Evolutionary conservation across 345 rosid species (phyloP).

Genomic region (Camelina hispida): DNA sequence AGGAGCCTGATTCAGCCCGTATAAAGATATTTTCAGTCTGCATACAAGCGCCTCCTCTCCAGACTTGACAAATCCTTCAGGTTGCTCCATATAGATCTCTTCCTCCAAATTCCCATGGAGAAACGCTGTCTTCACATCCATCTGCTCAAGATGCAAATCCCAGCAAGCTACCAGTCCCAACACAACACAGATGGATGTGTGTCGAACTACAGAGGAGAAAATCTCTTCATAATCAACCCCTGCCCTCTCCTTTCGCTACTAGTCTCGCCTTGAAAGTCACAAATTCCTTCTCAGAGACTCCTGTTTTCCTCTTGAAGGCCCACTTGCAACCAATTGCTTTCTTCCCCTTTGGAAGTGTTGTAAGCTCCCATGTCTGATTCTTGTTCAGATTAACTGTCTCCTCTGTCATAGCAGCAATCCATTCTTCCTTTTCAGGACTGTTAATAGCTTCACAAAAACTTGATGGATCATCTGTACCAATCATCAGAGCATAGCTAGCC

Average conservation of each 20-base stretch:
- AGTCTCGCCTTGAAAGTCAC: background rate
- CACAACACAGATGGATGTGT: background rate
- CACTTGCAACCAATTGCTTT: background rate
- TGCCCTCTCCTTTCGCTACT: background rate
- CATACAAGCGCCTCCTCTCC: background rate
- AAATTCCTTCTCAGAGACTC: background rate
- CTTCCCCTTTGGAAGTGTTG: background rate
- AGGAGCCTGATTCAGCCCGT: background rate
- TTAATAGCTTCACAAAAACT: background rate
- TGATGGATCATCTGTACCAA: background rate
- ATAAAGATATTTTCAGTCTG: background rate
- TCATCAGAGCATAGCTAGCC: background rate
- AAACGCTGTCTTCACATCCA: background rate
- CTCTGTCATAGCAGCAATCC: background rate
- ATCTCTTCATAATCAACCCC: conserved; percentile 5
- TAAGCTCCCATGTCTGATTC: conserved; percentile 5
- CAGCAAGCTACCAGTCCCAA: background rate
- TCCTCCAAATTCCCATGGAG: background rate
- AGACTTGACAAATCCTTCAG: background rate
- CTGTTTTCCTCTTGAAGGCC: background rate
- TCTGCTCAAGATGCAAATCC: background rate
- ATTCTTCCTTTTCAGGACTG: background rate
- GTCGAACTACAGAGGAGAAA: background rate
- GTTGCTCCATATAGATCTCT: background rate
- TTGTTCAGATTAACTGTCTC: background rate